Base-by-base conservation (phyloP, 2,329 filamentous ascomycete genomes). In the Pezicula carpinea region DNA sequence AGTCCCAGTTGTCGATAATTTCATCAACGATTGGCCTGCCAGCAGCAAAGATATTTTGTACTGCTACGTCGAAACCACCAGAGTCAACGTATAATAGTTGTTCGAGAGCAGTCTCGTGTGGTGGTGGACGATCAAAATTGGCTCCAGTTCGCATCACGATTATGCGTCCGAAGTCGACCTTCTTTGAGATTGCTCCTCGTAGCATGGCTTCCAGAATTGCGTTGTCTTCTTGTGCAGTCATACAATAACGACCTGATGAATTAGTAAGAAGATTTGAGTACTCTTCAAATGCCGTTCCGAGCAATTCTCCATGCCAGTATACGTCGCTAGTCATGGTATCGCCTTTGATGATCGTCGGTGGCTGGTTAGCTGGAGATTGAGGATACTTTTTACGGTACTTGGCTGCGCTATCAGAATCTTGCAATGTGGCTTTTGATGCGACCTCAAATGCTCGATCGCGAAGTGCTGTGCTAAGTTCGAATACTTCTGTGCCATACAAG, bases 141-240 rank as follows among this genome's bases (percentile, higher is more conserved):
- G 79, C 83, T 2, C 75, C 80, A 61, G 80, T 79, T 29, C 84
- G 74, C 72, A 87, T 77, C 44, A 87, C 64, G 45, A 87, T 81
- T 51, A 83, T 73, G 2, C 84, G 74, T 3, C 69, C 62, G 62
- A 84, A 87, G 60, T 88, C 84, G 3, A 82, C 75, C 3, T 79
- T 59, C 2, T 75, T 73, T 51, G 72, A 69, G 18, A 76, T 64
- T 0, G 79, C 75, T 3, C 74, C 74, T 13, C 83, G 74, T 19
- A 85, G 65, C 13, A 87, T 66, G 3, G 76, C 82, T 58, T 83
- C 81, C 1, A 87, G 72, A 1, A 75, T 75, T 1, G 82, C 83
- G 55, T 82, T 85, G 60, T 88, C 84, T 61, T 87, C 84, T 61
- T 87, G 83, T 0, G 82, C 82, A 2, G 76, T 83, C 62, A 81